Evolutionary conservation across 192 early-diverging fungal genomes (phyloP).

Genomic region (Irineochytrium annulatum): DNA sequence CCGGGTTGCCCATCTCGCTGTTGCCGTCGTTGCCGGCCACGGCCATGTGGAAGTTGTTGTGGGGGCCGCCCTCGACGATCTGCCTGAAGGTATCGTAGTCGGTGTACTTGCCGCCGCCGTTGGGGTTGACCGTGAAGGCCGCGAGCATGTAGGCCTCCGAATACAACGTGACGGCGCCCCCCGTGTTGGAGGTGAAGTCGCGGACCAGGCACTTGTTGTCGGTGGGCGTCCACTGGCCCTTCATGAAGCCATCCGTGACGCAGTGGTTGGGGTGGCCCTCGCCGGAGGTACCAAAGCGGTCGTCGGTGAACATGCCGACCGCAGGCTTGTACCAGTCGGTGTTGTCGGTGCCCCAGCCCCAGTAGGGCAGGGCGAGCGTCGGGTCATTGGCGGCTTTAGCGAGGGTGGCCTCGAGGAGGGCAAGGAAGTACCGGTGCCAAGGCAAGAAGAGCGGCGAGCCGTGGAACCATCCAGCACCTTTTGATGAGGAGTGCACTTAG

Average conservation of each 20-base stretch:
- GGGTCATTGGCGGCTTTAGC: slow-evolving; percentile 13
- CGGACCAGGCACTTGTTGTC: slow-evolving; percentile 3
- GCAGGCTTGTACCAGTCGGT: neutral
- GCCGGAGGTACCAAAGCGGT: slow-evolving; percentile 9
- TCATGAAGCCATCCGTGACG: slow-evolving; percentile 13
- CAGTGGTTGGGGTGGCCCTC: slow-evolving; percentile 9
- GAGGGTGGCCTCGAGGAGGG: slow-evolving; percentile 19
- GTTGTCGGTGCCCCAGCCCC: slow-evolving; percentile 51
- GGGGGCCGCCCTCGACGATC: slow-evolving; percentile 25
- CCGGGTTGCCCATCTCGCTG: slow-evolving; percentile 16
- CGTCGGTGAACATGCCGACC: slow-evolving; percentile 5
- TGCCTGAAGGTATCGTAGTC: slow-evolving; percentile 17
- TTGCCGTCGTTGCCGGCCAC: slow-evolving; percentile 22
- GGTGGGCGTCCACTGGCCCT: slow-evolving; percentile 1
- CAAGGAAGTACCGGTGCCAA: slow-evolving; percentile 34
- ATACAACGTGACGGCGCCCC: neutral
- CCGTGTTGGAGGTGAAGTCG: neutral
- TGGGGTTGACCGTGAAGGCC: neutral
- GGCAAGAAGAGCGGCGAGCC: slow-evolving; percentile 25
- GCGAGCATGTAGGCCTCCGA: neutral
- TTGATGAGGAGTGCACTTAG: no score
- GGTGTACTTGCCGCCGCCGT: neutral
- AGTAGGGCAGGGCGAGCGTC: slow-evolving; percentile 53
- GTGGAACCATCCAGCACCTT: neutral
- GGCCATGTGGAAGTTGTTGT: slow-evolving; percentile 31